Evolutionary conservation across 2,329 filamentous ascomycete species (phyloP), one percentile per base, ranked within the genome.

Genomic region (Chaetomiaceae sp.): DNA sequence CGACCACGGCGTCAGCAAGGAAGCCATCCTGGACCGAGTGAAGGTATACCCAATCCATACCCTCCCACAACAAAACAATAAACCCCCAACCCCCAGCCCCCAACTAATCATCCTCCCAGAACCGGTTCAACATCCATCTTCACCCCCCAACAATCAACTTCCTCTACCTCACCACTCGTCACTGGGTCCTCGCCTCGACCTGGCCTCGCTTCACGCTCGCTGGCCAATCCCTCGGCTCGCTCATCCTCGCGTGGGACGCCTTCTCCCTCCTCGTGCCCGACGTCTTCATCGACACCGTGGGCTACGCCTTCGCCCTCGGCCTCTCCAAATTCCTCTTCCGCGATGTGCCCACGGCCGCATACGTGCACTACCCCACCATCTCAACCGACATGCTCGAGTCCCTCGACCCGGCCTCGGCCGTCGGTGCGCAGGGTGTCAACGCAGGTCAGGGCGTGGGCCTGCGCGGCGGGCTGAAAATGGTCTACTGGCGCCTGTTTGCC

Each of bases 361-460:
- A 99, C 66, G 91, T 97, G 1, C 94, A 99, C 72, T 99, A 97
- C 67, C 94, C 94, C 1, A 97, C 92, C 51, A 99, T 99, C 49
- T 96, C 91, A 3, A 99, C 90, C 46, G 94, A 99, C 65, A 99
- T 99, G 94, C 81, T 99, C 4, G 80, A 83, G 20, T 92, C 89
- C 16, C 81, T 96, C 4, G 82, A 90, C 61, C 82, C 87, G 8
- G 69, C 67, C 8, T 79, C 76, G 2, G 58, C 71, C 30, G 79
- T 75, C 43, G 87, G 84, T 13, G 69, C 68, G 51, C 85, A 81
- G 70, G 87, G 92, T 2, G 76, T 95, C 51, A 94, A 97, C 67
- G 88, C 91, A 4, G 91, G 92, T 29, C 79, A 87, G 50, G 92
- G 90, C 2, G 77, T 75, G 27, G 92, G 92, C 0, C 64, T 78